Conservation (phyloP, 2,329 filamentous ascomycete genomes). For the Trichoderma endophyticum region DNA sequence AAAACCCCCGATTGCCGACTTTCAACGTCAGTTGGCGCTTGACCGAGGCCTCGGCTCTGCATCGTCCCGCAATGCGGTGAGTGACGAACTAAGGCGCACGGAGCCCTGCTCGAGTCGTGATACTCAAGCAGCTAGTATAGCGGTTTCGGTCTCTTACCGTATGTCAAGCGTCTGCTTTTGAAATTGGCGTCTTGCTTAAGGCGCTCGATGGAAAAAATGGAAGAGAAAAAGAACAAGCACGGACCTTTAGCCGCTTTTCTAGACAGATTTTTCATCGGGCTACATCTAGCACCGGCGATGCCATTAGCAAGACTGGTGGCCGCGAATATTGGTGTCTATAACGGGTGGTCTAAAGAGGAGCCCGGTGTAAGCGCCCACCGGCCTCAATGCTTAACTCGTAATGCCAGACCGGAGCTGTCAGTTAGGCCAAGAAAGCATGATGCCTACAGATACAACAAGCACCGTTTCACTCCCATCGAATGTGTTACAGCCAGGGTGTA, state of each 20-base stretch:
- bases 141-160: not conserved
- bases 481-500: not conserved
- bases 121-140: not conserved
- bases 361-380: not conserved
- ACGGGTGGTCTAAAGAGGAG: not conserved
- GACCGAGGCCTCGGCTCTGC: constrained; percentile 15
- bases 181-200: not conserved
- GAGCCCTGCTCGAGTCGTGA: constrained; percentile 10
- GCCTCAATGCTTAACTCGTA: not conserved
- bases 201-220: not conserved
- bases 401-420: not conserved
- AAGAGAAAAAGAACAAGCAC: not conserved
- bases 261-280: not conserved
- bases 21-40: constrained; percentile 2
- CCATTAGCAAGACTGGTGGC: not conserved
- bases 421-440: not conserved
- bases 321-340: not conserved
- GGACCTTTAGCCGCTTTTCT: not conserved
- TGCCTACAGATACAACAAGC: not conserved
- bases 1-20: constrained; percentile 4
- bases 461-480: not conserved
- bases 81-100: not conserved
- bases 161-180: not conserved
- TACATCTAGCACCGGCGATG: not conserved
- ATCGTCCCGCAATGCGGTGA: constrained; percentile 17